Percentiles rank a stretch among this genome's conserved stretches.
Evolutionary conservation across 768 basidiomycete species (phyloP).

Genomic region (Suillus weaverae): DNA sequence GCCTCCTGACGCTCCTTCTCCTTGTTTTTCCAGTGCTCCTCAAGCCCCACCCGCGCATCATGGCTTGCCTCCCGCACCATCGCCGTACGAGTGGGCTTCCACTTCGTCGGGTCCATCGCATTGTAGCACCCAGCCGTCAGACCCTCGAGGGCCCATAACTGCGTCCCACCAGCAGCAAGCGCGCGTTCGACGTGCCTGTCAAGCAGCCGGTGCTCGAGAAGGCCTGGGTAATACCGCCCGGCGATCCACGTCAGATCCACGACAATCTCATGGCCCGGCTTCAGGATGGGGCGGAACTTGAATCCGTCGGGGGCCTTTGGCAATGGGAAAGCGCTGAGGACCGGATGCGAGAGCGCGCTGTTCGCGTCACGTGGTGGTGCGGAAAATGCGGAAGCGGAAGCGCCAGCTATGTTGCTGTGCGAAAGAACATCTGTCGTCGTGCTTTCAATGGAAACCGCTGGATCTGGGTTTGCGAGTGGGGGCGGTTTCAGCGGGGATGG

Average conservation of each 20-base stretch:
- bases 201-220: constrained; percentile 67
- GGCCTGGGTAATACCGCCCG: constrained; percentile 78
- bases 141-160: constrained; percentile 75
- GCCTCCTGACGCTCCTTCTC: constrained; percentile 30
- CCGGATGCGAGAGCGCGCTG: constrained; percentile 39
- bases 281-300: constrained; percentile 67
- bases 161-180: constrained; percentile 38
- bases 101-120: constrained; percentile 64
- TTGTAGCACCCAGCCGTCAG: constrained; percentile 66
- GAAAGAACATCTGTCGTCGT: constrained; percentile 19
- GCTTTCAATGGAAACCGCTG: constrained; percentile 19
- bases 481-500: constrained; percentile 35
- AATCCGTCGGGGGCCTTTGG: constrained; percentile 69
- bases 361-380: constrained; percentile 22
- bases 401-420: constrained; percentile 15
- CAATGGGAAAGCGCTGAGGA: constrained; percentile 40
- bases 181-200: constrained; percentile 40
- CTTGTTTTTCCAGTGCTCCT: constrained; percentile 37
- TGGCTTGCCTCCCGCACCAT: constrained; percentile 68
- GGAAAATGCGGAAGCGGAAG: constrained; percentile 16
- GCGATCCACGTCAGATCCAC: constrained; percentile 70
- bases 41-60: constrained; percentile 45
- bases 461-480: constrained; percentile 32
- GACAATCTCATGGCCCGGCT: constrained; percentile 60
- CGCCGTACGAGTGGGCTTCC: constrained; percentile 47